Evolutionary conservation across 2,329 filamentous ascomycete species (phyloP).

Genomic region (Didymella segeticola): DNA sequence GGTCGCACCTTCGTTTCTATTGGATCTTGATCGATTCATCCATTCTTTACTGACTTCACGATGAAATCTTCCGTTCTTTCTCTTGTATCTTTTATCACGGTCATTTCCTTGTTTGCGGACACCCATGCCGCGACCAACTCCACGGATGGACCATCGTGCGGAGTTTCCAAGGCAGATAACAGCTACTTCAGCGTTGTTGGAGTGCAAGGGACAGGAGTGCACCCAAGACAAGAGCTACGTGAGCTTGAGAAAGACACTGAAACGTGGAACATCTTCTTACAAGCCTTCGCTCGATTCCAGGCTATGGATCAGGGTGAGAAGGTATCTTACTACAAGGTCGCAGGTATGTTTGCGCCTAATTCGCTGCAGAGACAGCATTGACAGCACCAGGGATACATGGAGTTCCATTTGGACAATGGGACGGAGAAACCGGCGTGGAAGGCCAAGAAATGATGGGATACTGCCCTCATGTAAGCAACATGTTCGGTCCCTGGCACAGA

Average conservation of each 20-base stretch:
- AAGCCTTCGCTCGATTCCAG: slow-evolving; percentile 40
- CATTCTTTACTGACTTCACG: slow-evolving; percentile 37
- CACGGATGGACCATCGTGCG: slow-evolving; percentile 31
- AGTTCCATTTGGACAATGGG: slow-evolving; percentile 39
- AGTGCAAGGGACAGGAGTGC: slow-evolving; percentile 39
- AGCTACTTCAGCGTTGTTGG: slow-evolving; percentile 44
- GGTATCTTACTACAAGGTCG: slow-evolving; percentile 42
- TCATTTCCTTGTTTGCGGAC: slow-evolving; percentile 26
- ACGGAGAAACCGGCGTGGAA: slow-evolving; percentile 30
- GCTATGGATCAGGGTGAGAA: slow-evolving; percentile 41
- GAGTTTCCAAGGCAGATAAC: slow-evolving; percentile 27
- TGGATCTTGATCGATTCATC: slow-evolving; percentile 32
- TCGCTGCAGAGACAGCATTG: neutral
- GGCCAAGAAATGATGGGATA: slow-evolving; percentile 37
- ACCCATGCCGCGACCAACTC: slow-evolving; percentile 26
- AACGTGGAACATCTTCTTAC: slow-evolving; percentile 42
- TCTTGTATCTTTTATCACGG: slow-evolving; percentile 21
- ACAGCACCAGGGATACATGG: slow-evolving; percentile 37
- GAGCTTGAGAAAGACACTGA: slow-evolving; percentile 41
- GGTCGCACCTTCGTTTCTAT: slow-evolving; percentile 28
- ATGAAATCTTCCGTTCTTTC: slow-evolving; percentile 39
- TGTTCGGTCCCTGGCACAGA: slow-evolving; percentile 43
- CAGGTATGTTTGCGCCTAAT: slow-evolving; percentile 25
- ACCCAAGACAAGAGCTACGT: slow-evolving; percentile 37
- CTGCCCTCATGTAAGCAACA: slow-evolving; percentile 39